phyloP scores from a whole-genome alignment of 2,329 filamentous ascomycete genomes.

The Sarocladium oryzae region DNA sequence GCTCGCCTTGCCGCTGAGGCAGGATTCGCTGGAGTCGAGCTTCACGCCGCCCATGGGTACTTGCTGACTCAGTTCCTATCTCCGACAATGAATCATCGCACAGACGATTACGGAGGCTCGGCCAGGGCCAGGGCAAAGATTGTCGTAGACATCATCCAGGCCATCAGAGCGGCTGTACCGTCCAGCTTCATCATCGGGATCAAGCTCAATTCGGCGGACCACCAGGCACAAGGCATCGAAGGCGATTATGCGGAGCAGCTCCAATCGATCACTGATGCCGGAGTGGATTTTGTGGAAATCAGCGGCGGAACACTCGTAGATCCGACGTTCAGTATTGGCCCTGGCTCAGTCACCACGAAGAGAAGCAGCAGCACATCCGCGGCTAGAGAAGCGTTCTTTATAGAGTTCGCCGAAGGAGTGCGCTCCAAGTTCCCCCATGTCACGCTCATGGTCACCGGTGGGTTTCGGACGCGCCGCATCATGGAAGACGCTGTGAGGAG shows the following conservation, averaged over 20 bases:
- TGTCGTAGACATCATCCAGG: conserved; percentile 42
- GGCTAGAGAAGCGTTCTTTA: conserved; percentile 58
- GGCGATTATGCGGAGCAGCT: conserved; percentile 54
- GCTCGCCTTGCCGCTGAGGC: conserved; percentile 41
- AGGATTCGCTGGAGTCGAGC: conserved; percentile 38
- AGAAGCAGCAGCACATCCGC: too few relatives aligned
- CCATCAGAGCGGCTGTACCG: conserved; percentile 29
- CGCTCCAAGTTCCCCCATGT: conserved; percentile 36
- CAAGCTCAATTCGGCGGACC: conserved; percentile 53
- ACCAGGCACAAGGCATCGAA: conserved; percentile 36
- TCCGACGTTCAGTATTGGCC: background rate
- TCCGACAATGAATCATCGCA: conserved; percentile 41
- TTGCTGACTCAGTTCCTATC: conserved; percentile 51
- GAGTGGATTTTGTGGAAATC: conserved; percentile 62
- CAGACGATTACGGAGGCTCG: conserved; percentile 49
- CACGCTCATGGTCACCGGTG: conserved; percentile 54
- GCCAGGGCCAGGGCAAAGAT: conserved; percentile 41
- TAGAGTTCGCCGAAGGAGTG: conserved; percentile 54
- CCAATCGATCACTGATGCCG: conserved; percentile 37
- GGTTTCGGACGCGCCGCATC: conserved; percentile 45
- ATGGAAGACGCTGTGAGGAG: conserved; percentile 33
- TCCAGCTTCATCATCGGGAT: conserved; percentile 42
- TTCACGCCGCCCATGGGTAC: conserved; percentile 50
- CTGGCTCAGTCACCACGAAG: conserved; percentile 1
- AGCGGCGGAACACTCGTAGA: conserved; percentile 56